Conservation (phyloP, 495 filamentous ascomycete species). For the Aspergillus bertholletiae region DNA sequence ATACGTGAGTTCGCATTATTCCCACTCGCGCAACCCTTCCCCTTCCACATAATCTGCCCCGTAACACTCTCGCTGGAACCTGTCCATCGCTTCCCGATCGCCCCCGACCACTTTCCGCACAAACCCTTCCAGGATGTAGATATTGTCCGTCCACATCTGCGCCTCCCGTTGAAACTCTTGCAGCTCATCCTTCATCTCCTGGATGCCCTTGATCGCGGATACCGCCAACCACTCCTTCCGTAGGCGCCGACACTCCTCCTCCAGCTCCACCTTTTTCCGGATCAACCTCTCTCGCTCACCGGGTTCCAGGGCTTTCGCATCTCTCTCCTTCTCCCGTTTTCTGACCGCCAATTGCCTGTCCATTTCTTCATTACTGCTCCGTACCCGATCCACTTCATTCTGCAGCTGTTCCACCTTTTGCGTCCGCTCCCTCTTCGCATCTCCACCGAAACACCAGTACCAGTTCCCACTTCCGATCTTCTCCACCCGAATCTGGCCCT, state of each 20-base stretch:
- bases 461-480: conserved; percentile 80
- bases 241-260: conserved; percentile 24
- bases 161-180: conserved; percentile 43
- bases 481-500: conserved; percentile 65
- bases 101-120: conserved; percentile 45
- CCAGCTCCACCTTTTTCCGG: conserved; percentile 21
- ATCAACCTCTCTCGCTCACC: conserved; percentile 22
- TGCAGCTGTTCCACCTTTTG: conserved; percentile 43
- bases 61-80: conserved; percentile 55
- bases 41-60: conserved; percentile 63
- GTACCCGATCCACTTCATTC: conserved; percentile 53
- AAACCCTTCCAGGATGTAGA: conserved; percentile 61
- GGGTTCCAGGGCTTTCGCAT: conserved; percentile 14
- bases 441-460: conserved; percentile 73
- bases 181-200: conserved; percentile 48
- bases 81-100: conserved; percentile 49
- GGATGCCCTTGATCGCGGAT: conserved; percentile 45
- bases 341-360: conserved; percentile 23
- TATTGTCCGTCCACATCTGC: conserved; percentile 59
- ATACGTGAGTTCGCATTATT: too few species aligned
- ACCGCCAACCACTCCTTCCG: conserved; percentile 14
- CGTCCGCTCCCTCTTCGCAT: conserved; percentile 55
- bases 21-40: conserved; percentile 52
- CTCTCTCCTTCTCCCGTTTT: conserved; percentile 14
- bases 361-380: conserved; percentile 19